Percentiles rank a stretch among this genome's conserved stretches.
Evolutionary conservation across 106 monocot species (phyloP).

Genomic region (Hemerocallis citrina): DNA sequence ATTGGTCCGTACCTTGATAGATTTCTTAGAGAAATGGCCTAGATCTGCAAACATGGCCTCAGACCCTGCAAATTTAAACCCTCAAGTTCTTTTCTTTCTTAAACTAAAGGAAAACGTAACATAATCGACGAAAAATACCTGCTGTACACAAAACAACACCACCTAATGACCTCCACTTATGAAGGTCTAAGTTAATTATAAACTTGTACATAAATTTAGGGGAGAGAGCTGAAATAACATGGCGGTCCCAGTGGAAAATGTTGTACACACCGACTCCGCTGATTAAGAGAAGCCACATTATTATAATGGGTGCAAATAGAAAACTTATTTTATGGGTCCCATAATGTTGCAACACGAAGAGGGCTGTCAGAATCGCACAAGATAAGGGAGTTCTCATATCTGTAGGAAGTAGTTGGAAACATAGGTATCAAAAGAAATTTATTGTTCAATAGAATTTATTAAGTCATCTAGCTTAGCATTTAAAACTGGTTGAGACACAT

Average conservation of each 20-base stretch:
- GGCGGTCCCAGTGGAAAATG: constrained; percentile 2
- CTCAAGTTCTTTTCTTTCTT: background rate
- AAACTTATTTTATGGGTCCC: constrained; percentile 22
- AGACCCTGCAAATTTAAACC: constrained; percentile 14
- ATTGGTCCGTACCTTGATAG: constrained; percentile 25
- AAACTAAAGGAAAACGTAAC: background rate
- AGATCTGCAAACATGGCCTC: constrained; percentile 25
- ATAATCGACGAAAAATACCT: constrained; percentile 1
- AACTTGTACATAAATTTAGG: constrained; percentile 11
- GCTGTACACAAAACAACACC: constrained; percentile 13
- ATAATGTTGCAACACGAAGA: constrained; percentile 18
- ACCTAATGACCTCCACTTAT: constrained; percentile 10
- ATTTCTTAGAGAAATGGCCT: constrained; percentile 19
- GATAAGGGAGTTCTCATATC: background rate
- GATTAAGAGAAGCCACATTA: constrained; percentile 15
- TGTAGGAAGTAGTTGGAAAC: background rate
- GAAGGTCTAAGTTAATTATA: background rate
- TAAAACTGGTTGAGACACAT: no score
- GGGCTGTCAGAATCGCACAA: constrained; percentile 4
- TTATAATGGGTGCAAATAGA: constrained; percentile 21
- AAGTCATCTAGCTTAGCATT: no score
- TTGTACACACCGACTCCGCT: constrained; percentile 19
- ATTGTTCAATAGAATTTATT: background rate
- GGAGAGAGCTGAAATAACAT: constrained; percentile 13
- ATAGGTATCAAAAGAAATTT: background rate